Conservation (phyloP, 164 flowering plant genomes). For the Berberis thunbergii region DNA sequence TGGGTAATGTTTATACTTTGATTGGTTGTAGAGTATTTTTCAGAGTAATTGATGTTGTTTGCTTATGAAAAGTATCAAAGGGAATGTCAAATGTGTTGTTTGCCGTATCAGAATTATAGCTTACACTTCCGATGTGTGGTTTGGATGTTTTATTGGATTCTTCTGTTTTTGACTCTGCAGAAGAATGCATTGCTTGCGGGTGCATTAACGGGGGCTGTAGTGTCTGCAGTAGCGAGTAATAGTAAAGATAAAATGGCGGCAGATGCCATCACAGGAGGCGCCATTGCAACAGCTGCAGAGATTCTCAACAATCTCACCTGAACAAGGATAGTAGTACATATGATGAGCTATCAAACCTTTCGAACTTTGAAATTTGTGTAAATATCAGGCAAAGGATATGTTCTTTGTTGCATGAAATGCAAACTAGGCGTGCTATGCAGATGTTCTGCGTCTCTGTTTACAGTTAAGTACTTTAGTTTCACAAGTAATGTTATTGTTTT, state of each 20-base stretch:
- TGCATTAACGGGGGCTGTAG: slow-evolving; percentile 47
- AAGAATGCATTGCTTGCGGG: slow-evolving; percentile 64
- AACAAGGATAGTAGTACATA: background rate
- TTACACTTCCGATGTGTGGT: background rate
- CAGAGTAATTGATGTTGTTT: background rate
- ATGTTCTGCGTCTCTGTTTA: too few relatives aligned
- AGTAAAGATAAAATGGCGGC: slow-evolving; percentile 38
- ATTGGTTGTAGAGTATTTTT: background rate
- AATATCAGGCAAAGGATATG: background rate
- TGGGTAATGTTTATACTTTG: slow-evolving; percentile 45
- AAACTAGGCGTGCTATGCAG: too few relatives aligned
- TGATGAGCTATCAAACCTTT: background rate
- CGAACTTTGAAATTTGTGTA: background rate
- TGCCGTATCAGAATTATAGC: background rate
- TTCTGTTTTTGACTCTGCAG: slow-evolving; percentile 21
- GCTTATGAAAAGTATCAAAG: background rate
- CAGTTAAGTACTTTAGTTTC: too few relatives aligned
- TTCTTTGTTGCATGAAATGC: too few relatives aligned
- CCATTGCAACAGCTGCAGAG: slow-evolving; percentile 63
- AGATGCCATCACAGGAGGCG: slow-evolving; percentile 61
- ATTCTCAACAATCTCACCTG: slow-evolving; percentile 46
- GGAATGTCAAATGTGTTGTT: background rate
- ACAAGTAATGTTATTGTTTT: too few relatives aligned
- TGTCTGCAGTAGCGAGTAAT: slow-evolving; percentile 36
- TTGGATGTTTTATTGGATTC: background rate